phyloP scores from a whole-genome alignment of 2,329 filamentous ascomycete genomes.

The Septoria petroselini region DNA sequence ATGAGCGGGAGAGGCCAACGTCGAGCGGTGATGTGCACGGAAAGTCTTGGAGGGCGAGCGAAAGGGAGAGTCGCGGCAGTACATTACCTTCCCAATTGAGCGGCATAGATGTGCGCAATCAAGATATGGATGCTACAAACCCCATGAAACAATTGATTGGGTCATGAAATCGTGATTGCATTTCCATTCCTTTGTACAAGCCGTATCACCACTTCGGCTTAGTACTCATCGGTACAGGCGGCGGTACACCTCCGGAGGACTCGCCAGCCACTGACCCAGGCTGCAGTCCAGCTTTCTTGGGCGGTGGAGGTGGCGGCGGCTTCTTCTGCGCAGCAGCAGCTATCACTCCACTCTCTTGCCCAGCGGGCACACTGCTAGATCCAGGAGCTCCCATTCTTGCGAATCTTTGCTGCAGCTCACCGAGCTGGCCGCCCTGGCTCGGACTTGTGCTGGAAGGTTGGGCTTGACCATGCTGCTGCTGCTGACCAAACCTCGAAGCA shows the following conservation, averaged over 20 bases:
- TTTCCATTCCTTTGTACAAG: background rate
- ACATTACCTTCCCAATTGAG: too few relatives aligned
- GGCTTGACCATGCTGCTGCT: slow-evolving; percentile 1
- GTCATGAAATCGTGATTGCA: background rate
- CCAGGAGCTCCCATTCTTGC: slow-evolving; percentile 46
- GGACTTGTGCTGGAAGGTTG: slow-evolving; percentile 12
- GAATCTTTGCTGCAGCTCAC: slow-evolving; percentile 68
- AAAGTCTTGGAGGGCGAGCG: too few relatives aligned
- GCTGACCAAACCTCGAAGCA: slow-evolving; percentile 17
- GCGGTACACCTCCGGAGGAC: slow-evolving; percentile 41
- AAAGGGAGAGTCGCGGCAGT: too few relatives aligned
- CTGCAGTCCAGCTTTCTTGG: slow-evolving; percentile 54
- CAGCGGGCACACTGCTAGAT: slow-evolving; percentile 13
- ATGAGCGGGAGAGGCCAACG: background rate
- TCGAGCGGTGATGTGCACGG: too few relatives aligned
- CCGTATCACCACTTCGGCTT: slow-evolving; percentile 48
- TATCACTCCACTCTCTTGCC: slow-evolving; percentile 31
- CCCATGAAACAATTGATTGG: too few relatives aligned
- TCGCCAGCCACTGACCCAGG: slow-evolving; percentile 28
- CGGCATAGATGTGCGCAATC: too few relatives aligned
- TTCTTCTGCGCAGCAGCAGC: slow-evolving; percentile 48
- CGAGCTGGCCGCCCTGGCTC: slow-evolving; percentile 49
- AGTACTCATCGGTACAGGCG: slow-evolving; percentile 56
- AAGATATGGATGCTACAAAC: too few relatives aligned
- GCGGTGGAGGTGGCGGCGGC: slow-evolving; percentile 55